Percentiles rank a stretch among this genome's conserved stretches.
phyloP scores from a whole-genome alignment of 2,329 filamentous ascomycete genomes.

The Exophiala phaeomuriformis region DNA sequence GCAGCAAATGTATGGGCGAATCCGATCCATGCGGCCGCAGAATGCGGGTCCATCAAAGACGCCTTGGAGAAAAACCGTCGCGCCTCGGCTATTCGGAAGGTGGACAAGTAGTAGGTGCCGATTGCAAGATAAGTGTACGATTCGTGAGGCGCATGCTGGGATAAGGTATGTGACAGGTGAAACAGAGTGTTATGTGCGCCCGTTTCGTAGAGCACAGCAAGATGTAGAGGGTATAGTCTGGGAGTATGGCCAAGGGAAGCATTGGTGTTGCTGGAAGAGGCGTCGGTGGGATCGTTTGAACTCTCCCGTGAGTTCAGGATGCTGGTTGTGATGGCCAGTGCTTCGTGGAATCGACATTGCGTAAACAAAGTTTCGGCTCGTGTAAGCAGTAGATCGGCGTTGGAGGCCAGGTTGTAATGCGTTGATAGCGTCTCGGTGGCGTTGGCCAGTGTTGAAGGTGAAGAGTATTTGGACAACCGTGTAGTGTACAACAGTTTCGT shows the following conservation, averaged over 20 bases:
- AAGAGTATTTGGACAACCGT: constrained; percentile 87
- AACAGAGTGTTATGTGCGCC: constrained; percentile 82
- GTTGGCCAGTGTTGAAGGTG: constrained; percentile 70
- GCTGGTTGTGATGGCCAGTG: constrained; percentile 71
- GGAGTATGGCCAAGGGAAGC: constrained; percentile 41
- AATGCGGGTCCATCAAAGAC: constrained; percentile 95
- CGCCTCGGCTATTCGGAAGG: constrained; percentile 83
- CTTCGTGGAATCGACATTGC: constrained; percentile 86
- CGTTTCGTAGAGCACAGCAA: constrained; percentile 85
- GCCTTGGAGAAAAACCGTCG: constrained; percentile 95
- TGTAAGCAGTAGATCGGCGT: constrained; percentile 83
- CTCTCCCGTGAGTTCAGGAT: constrained; percentile 86
- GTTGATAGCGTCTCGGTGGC: constrained; percentile 88
- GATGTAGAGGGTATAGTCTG: constrained; percentile 74
- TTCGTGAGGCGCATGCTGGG: constrained; percentile 84
- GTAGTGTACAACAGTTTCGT: constrained; percentile 96
- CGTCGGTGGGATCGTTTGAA: constrained; percentile 46
- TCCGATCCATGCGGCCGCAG: constrained; percentile 95
- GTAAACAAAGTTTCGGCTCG: constrained; percentile 89
- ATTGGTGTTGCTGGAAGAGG: constrained; percentile 19
- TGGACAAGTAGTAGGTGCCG: constrained; percentile 87
- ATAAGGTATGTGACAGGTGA: constrained; percentile 82
- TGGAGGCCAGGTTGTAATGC: constrained; percentile 79
- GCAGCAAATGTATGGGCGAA: constrained; percentile 98
- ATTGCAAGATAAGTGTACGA: constrained; percentile 91